These are phyloP conservation scores for Alternaria longipes DNA, from an alignment of 2,329 filamentous ascomycete genomes.

Conservation along the genomic window DNA sequence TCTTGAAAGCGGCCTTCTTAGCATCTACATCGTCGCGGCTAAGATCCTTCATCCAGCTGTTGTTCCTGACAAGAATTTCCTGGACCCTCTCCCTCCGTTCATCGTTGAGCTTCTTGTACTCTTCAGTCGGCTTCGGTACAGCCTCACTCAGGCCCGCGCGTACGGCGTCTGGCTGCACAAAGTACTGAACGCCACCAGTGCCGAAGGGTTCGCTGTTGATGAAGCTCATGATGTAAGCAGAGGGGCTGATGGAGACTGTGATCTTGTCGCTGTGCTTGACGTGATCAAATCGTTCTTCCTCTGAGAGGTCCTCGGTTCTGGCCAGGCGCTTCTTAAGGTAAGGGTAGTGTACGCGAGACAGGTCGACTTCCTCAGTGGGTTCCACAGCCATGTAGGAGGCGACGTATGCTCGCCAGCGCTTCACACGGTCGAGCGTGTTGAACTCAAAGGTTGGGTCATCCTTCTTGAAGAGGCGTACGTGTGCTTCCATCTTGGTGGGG, in stretches of 20 bases:
- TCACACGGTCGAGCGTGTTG: conserved; percentile 70
- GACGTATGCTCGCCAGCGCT: conserved; percentile 92
- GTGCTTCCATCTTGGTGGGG: conserved; percentile 75
- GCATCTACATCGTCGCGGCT: conserved; percentile 58
- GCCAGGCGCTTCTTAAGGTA: conserved; percentile 54
- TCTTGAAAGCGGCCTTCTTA: conserved; percentile 50
- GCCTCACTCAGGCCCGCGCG: conserved; percentile 49
- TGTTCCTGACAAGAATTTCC: conserved; percentile 57
- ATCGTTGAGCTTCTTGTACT: conserved; percentile 40
- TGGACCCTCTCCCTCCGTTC: conserved; percentile 49
- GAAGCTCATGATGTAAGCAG: conserved; percentile 56
- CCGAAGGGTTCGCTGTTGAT: conserved; percentile 50
- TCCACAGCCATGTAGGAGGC: conserved; percentile 89
- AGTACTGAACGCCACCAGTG: conserved; percentile 50
- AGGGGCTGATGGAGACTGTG: conserved; percentile 55
- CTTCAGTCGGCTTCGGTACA: conserved; percentile 44
- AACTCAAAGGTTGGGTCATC: conserved; percentile 83
- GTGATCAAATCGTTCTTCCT: conserved; percentile 42
- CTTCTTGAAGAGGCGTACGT: conserved; percentile 83
- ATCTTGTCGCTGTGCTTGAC: conserved; percentile 54
- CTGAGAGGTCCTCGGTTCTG: conserved; percentile 45
- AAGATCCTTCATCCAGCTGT: conserved; percentile 57
- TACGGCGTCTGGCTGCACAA: conserved; percentile 49
- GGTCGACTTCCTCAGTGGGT: conserved; percentile 68
- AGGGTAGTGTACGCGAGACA: conserved; percentile 48